Base-by-base conservation (phyloP, 148 eudicot genomes). In the Camellia japonica region DNA sequence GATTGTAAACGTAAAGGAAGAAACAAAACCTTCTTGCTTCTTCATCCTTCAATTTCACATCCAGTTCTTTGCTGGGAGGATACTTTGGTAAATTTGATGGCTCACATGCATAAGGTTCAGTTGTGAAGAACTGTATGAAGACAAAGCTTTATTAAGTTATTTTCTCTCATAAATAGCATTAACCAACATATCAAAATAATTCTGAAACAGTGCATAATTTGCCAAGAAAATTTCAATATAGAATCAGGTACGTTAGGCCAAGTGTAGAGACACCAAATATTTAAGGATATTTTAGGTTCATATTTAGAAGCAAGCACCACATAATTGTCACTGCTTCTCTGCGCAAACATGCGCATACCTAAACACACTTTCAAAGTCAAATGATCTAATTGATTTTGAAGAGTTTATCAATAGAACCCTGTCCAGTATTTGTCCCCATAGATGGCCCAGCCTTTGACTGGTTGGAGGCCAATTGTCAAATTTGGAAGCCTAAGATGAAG, bases 61-160 rank as follows among this genome's bases (percentile, higher is more conserved):
- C 96, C 88, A 93, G 67, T 83, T 95, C 98, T 88, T 95, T 95
- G 87, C 96, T 90, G 69, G 98, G 98, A 83, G 98, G 98, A 87
- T 90, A 95, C 83, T 95, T 92, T 7, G 97, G 98, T 78, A 95
- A 86, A 83, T 87, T 86, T 58, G 96, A 89, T 62, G 98, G 98
- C 74, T 93, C 96, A 80, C 97, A 95, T 52, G 98, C 96, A 84
- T 68, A 84, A 75, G 98, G 98, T 83, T 95, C 96, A 15, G 93
- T 79, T 13, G 78, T 78, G 67, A 95, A 95, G 88, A 95, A 95
- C 98, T 95, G 90, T 64, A 77, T 9, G 62, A 74, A 55, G 70
- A 67, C 19, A 62, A 46, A 6, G 42, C 12, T 18, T 14, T 14
- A 52, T 59, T 62, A 71, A 14, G 71, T 78, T 14, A 55, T 77